These are phyloP conservation scores for Phaffia rhodozyma DNA, from an alignment of 1,284 basidiomycete species.

Conservation along the genomic window DNA sequence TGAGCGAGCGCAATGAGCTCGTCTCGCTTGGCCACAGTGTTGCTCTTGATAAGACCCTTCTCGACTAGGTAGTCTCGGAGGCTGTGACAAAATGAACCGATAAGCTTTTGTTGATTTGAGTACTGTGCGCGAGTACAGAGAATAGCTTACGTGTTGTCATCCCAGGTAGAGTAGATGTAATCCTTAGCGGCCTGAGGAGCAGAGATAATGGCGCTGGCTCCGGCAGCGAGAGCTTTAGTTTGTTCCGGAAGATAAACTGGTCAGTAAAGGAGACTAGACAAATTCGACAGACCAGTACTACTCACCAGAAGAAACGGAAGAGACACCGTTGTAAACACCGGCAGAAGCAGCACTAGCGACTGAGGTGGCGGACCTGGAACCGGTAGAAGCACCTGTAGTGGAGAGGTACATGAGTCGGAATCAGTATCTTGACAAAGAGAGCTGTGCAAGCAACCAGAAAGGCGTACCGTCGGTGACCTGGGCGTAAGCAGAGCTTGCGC, in stretches of 20 bases:
- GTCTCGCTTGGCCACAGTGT: conserved; percentile 49
- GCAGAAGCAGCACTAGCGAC: conserved; percentile 22
- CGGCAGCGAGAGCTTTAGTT: too few species aligned
- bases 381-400: conserved; percentile 6
- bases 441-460: neutral
- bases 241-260: too few species aligned
- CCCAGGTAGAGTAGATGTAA: conserved; percentile 79
- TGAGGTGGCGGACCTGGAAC: conserved; percentile 20
- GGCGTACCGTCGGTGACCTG: conserved; percentile 11
- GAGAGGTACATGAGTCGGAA: conserved; percentile 12
- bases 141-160: conserved; percentile 51
- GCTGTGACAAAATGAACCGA: too few species aligned
- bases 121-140: conserved; percentile 9
- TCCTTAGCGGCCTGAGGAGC: conserved; percentile 62
- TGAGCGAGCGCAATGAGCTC: conserved; percentile 57
- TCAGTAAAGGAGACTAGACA: too few species aligned
- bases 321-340: conserved; percentile 43
- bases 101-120: too few species aligned
- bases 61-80: conserved; percentile 52
- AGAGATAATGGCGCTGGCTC: conserved; percentile 24
- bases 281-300: conserved; percentile 23
- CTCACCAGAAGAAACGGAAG: conserved; percentile 25
- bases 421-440: conserved; percentile 8
- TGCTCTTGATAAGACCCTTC: conserved; percentile 57
- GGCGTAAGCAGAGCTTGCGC: conserved; percentile 18